Evolutionary conservation across 495 filamentous ascomycete species (phyloP), one percentile per base, ranked within the genome.

Genomic region (Penicillium odoratum): DNA sequence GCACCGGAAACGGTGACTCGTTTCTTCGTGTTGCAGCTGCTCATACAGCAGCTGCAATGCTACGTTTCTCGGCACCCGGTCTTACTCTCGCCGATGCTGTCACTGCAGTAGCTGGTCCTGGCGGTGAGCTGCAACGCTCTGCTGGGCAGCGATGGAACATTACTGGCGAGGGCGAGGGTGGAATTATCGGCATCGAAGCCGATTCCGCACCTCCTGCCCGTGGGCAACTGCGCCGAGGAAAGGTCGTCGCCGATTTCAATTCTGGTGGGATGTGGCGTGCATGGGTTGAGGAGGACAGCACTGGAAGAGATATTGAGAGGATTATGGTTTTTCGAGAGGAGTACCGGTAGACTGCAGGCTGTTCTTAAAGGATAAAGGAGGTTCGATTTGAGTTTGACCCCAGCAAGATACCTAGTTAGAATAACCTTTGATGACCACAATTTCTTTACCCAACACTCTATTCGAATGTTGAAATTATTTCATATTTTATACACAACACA

Each of bases 181-280:
- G 93, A 0, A 88, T 96, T 47, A 96, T 97, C 61, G 93, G 91
- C 0, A 88, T 96, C 50, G 91, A 96, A 59, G 73, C 81, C 5
- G 73, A 79, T 3, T 69, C 85, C 16, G 63, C 60, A 6, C 45
- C 43, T 16, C 46, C 48, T 26, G 44, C 56, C 61, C 21, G 5
- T 49, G 67, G 29, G 68, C 80, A n/a, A 66, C 16, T 66, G 43
- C 64, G 57, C 51, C 55, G 77, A 56, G 82, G 81, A 0, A 73
- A 75, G 44, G 77, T 92, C n/a, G 76, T 89, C 29, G 85, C 81
- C 50, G 88, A 91, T 63, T 90, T 88, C 69, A 96, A 97, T 67
- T 96, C 90, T 63, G 89, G 87, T 4, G 93, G 93, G 0, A 93
- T 97, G 90, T 95, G 90, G 72, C 79, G 92, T 30, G 90, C 89